These are phyloP conservation scores for Breynia disticha DNA, from an alignment of 441 rosid species.

Conservation along the genomic window DNA sequence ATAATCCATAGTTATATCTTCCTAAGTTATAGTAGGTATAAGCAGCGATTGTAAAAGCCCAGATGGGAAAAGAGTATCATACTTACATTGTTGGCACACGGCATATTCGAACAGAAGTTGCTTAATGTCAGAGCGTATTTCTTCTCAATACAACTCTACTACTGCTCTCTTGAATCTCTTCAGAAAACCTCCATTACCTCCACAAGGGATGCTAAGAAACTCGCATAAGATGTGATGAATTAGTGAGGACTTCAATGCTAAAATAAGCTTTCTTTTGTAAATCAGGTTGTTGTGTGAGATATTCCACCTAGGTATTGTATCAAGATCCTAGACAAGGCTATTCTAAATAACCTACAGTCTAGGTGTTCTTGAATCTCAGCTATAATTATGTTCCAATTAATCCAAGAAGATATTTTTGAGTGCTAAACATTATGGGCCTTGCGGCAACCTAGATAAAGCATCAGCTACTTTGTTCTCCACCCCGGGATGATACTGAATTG, in stretches of 20 bases:
- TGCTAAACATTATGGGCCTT: no score
- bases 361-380: no score
- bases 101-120: not conserved
- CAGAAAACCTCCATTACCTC: not conserved
- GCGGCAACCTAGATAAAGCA: no score
- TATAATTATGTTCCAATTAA: no score
- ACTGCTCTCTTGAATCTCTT: not conserved
- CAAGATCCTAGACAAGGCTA: no score
- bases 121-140: not conserved
- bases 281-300: no score
- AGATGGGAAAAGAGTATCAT: not conserved
- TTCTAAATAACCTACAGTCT: no score
- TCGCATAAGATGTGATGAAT: not conserved
- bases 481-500: no score
- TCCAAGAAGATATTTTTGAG: no score
- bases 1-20: not conserved
- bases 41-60: not conserved
- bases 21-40: not conserved
- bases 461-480: no score
- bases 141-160: not conserved
- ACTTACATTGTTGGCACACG: not conserved
- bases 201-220: not conserved
- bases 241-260: not conserved
- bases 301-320: no score
- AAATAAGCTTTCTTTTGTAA: no score